phyloP scores from a whole-genome alignment of 179 eudicot genomes.

The Camellia oleifera region DNA sequence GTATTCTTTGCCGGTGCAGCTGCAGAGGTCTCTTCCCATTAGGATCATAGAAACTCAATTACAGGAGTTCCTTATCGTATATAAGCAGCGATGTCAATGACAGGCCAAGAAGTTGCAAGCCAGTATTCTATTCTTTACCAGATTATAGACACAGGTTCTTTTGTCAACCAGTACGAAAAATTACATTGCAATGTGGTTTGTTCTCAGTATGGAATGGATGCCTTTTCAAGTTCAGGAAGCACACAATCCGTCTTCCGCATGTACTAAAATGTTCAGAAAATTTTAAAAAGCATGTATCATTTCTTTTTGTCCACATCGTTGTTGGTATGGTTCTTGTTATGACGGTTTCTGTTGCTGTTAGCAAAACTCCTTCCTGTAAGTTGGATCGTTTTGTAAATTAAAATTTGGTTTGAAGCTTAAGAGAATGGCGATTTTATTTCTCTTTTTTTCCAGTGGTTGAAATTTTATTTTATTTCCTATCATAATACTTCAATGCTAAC shows the following conservation, averaged over 20 bases:
- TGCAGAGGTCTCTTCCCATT: conserved; percentile 30
- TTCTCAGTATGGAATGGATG: conserved; percentile 24
- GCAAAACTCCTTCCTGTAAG: conserved; percentile 77
- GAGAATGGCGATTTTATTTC: neutral
- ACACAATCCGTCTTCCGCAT: conserved; percentile 25
- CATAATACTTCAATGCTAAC: neutral
- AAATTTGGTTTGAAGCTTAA: neutral
- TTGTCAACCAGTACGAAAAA: conserved; percentile 18
- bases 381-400: conserved; percentile 12
- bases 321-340: conserved; percentile 61
- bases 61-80: conserved; percentile 16
- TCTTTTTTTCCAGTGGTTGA: neutral
- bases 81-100: conserved; percentile 20
- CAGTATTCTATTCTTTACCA: conserved; percentile 16
- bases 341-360: conserved; percentile 54
- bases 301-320: conserved; percentile 36
- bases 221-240: conserved; percentile 28
- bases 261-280: conserved; percentile 30
- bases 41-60: conserved; percentile 23
- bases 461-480: neutral
- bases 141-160: conserved; percentile 19
- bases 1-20: conserved; percentile 35
- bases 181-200: conserved; percentile 20
- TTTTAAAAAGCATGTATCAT: conserved; percentile 25
- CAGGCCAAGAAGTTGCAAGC: conserved; percentile 19